These are phyloP conservation scores for Kodamaea ohmeri DNA, from an alignment of 1,139 yeast genomes.

Conservation along the genomic window DNA sequence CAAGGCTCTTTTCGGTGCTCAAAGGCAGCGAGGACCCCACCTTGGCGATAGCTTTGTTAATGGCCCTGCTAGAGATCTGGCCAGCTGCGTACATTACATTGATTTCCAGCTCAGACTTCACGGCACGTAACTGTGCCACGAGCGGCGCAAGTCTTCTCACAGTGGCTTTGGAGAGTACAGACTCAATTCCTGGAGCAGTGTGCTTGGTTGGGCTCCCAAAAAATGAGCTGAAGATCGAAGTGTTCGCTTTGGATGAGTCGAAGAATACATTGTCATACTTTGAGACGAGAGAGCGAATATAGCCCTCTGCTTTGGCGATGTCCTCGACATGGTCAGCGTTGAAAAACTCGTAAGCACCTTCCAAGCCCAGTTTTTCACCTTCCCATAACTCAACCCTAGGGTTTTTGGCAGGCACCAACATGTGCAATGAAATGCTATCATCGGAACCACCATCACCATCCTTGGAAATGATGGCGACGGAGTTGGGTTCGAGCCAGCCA, in stretches of 20 bases:
- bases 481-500: conserved; percentile 92
- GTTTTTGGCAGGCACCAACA: conserved; percentile 87
- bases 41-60: conserved; percentile 73
- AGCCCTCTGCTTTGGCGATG: conserved; percentile 38
- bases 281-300: conserved; percentile 45
- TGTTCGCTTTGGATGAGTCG: conserved; percentile 27
- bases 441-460: conserved; percentile 41
- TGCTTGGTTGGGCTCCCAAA: conserved; percentile 7
- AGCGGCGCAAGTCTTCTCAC: conserved; percentile 46
- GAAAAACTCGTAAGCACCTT: conserved; percentile 77
- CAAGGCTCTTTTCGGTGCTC: conserved; percentile 70
- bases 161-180: conserved; percentile 13
- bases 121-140: conserved; percentile 57
- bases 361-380: conserved; percentile 84
- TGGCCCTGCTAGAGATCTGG: conserved; percentile 76
- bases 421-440: conserved; percentile 60
- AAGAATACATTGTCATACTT: conserved; percentile 48
- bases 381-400: conserved; percentile 86
- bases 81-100: conserved; percentile 80
- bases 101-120: conserved; percentile 77
- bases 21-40: conserved; percentile 47
- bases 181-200: conserved; percentile 7
- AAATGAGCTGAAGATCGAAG: conserved; percentile 14
- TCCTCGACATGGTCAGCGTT: conserved; percentile 79
- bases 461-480: conserved; percentile 73